Percentiles rank a stretch among this genome's conserved stretches.
These are phyloP conservation scores for Fusarium floridanum DNA, from an alignment of 2,329 filamentous ascomycete species.

Conservation along the genomic window DNA sequence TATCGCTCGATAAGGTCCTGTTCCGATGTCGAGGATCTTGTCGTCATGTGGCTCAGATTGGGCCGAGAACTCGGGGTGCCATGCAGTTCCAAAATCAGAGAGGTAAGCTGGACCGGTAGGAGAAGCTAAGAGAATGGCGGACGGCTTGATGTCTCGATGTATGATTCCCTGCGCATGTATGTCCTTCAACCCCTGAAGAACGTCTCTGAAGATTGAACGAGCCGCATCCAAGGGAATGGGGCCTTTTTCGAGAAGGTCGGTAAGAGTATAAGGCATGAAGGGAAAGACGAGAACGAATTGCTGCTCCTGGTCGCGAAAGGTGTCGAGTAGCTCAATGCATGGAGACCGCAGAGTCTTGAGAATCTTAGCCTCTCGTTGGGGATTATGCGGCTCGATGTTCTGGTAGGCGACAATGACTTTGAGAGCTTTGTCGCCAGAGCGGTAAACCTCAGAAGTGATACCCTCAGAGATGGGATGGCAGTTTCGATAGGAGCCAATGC, in stretches of 20 bases:
- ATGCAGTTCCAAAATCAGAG: conserved; percentile 93
- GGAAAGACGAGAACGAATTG: conserved; percentile 87
- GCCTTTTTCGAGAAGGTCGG: conserved; percentile 70
- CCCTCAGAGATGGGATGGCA: conserved; percentile 74
- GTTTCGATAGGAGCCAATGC: conserved; percentile 66
- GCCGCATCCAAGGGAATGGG: conserved; percentile 51
- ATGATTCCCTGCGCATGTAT: conserved; percentile 84
- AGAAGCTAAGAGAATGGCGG: conserved; percentile 82
- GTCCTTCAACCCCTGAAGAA: conserved; percentile 78
- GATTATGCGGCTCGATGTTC: conserved; percentile 85
- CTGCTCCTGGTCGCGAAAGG: conserved; percentile 78
- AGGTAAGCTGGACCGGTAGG: conserved; percentile 80
- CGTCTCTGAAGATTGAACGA: conserved; percentile 68
- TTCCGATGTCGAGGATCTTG: conserved; percentile 95
- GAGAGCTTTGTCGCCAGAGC: conserved; percentile 73
- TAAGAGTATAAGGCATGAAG: conserved; percentile 81
- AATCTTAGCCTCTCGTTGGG: conserved; percentile 82
- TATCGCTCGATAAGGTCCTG: conserved; percentile 89
- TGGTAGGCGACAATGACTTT: conserved; percentile 86
- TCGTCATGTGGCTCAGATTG: conserved; percentile 73
- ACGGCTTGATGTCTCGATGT: conserved; percentile 94
- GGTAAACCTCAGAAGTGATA: conserved; percentile 87
- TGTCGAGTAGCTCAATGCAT: conserved; percentile 76
- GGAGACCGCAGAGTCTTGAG: conserved; percentile 70
- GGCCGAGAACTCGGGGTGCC: conserved; percentile 73